These are phyloP conservation scores for Xylaria curta DNA, from an alignment of 495 filamentous ascomycete species.

Conservation along the genomic window DNA sequence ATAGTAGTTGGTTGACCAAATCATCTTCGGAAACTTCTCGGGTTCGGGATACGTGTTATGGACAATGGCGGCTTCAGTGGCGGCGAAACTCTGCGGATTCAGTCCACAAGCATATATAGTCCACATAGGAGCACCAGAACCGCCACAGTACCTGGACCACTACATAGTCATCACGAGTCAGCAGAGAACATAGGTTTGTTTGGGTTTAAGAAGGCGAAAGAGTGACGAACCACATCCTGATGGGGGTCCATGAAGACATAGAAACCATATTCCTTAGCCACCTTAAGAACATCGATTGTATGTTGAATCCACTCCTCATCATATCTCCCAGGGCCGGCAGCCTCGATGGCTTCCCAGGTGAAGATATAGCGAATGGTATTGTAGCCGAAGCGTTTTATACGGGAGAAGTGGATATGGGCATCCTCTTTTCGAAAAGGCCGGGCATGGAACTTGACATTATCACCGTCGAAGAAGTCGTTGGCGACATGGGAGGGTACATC, in stretches of 20 bases:
- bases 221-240: conserved; percentile 81
- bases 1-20: conserved; percentile 97
- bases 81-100: conserved; percentile 81
- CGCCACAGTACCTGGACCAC: conserved; percentile 95
- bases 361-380: conserved; percentile 96
- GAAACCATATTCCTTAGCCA: conserved; percentile 89
- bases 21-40: conserved; percentile 93
- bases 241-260: conserved; percentile 98
- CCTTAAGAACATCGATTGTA: conserved; percentile 81
- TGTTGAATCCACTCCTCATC: conserved; percentile 93
- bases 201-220: background rate
- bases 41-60: conserved; percentile 94
- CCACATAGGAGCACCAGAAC: conserved; percentile 97
- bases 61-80: conserved; percentile 90
- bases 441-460: conserved; percentile 86
- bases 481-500: conserved; percentile 79
- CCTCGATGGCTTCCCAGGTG: conserved; percentile 99
- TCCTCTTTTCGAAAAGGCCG: conserved; percentile 84
- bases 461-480: conserved; percentile 88
- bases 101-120: conserved; percentile 93
- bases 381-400: conserved; percentile 86
- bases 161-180: conserved; percentile 42
- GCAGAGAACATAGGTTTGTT: background rate
- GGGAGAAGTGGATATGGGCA: conserved; percentile 85
- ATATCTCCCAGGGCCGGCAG: conserved; percentile 89